Conservation (phyloP, 768 basidiomycete species). For the Crassisporium funariophilum region DNA sequence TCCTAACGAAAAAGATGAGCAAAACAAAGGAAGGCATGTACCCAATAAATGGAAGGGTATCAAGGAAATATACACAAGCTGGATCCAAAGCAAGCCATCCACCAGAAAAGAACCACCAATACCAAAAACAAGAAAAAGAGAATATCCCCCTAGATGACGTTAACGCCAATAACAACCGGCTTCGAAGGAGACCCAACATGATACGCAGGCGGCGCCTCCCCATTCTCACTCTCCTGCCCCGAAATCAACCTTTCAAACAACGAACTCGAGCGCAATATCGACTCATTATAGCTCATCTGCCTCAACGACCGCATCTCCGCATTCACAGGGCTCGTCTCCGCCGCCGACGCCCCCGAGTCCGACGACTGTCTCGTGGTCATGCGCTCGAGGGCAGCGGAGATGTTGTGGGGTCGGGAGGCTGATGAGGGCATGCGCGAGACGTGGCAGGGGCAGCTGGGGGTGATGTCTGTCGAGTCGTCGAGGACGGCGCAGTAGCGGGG, state of each 20-base stretch:
- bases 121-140: no score
- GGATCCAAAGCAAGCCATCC: no score
- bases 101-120: no score
- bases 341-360: slow-evolving; percentile 37
- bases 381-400: slow-evolving; percentile 29
- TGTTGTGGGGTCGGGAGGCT: slow-evolving; percentile 11
- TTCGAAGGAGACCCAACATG: slow-evolving; percentile 20
- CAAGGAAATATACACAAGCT: no score
- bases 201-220: slow-evolving; percentile 88
- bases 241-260: slow-evolving; percentile 82
- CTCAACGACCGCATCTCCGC: slow-evolving; percentile 33
- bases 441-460: slow-evolving; percentile 52
- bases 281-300: slow-evolving; percentile 27
- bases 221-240: slow-evolving; percentile 78
- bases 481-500: slow-evolving; percentile 69
- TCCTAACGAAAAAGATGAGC: no score
- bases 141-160: no score
- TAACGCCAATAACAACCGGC: neutral
- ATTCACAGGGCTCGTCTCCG: slow-evolving; percentile 38
- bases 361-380: slow-evolving; percentile 36
- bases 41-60: no score
- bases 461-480: slow-evolving; percentile 33
- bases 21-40: no score
- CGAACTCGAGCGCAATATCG: slow-evolving; percentile 42
- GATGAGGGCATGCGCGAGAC: slow-evolving; percentile 14